Conservation (phyloP, 306 rosid species). For the Arachis stenosperma region DNA sequence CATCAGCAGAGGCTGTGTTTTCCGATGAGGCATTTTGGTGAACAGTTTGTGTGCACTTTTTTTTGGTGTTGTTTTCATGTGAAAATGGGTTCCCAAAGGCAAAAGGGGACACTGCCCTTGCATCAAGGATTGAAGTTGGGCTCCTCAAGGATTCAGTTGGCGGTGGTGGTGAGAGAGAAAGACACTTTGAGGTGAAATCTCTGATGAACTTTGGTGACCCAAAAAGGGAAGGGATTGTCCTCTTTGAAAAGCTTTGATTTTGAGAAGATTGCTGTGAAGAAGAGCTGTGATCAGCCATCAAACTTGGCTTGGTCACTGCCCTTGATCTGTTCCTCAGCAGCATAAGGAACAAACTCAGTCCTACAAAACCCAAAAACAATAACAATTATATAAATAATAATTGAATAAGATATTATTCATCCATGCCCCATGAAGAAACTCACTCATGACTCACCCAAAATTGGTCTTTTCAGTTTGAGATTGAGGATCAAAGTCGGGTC, state of each 20-base stretch:
- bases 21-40: constrained; percentile 39
- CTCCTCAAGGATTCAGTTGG: constrained; percentile 53
- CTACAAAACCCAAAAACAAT: neutral
- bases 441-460: neutral
- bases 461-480: constrained; percentile 11
- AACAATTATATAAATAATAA: neutral
- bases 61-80: neutral
- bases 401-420: neutral
- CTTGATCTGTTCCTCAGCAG: constrained; percentile 82
- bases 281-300: constrained; percentile 80
- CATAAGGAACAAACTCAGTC: constrained; percentile 35
- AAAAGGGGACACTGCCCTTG: constrained; percentile 50
- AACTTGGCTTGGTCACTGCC: constrained; percentile 78
- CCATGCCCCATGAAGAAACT: no score
- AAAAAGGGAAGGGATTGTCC: constrained; percentile 57
- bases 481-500: neutral
- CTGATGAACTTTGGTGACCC: constrained; percentile 69
- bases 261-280: constrained; percentile 49
- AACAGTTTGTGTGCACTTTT: constrained; percentile 16
- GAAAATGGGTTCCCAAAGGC: constrained; percentile 48
- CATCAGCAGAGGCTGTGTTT: constrained; percentile 50
- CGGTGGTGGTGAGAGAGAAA: constrained; percentile 37
- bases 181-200: constrained; percentile 59
- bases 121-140: constrained; percentile 81
- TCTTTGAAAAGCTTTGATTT: constrained; percentile 41